Percentiles rank a stretch among this genome's conserved stretches.
phyloP scores from a whole-genome alignment of 2,329 filamentous ascomycete species.

The Chaetoscypha palmicola region DNA sequence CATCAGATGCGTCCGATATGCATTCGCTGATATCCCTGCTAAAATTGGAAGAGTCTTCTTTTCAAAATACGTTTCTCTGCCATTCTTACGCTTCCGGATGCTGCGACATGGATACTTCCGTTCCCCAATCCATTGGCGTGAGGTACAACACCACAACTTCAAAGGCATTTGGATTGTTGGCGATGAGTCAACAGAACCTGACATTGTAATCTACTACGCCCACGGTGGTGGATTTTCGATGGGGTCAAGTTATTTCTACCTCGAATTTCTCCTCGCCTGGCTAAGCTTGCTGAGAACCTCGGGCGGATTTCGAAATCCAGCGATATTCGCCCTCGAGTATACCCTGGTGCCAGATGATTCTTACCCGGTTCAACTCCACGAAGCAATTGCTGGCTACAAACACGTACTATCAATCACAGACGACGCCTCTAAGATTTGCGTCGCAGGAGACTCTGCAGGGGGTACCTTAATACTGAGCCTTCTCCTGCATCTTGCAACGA shows the following conservation, averaged over 20 bases:
- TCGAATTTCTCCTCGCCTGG: conserved; percentile 75
- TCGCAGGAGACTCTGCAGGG: conserved; percentile 75
- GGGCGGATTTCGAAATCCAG: conserved; percentile 67
- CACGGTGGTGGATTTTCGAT: conserved; percentile 84
- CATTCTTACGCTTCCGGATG: conserved; percentile 71
- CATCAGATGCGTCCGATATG: conserved; percentile 70
- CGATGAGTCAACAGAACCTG: conserved; percentile 53
- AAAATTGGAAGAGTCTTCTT: conserved; percentile 70
- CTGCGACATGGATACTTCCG: conserved; percentile 60
- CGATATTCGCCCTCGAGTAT: conserved; percentile 74
- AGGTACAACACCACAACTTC: conserved; percentile 45
- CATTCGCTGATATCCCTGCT: conserved; percentile 64
- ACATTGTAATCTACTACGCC: conserved; percentile 74
- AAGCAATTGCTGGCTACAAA: conserved; percentile 64
- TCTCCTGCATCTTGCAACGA: conserved; percentile 53
- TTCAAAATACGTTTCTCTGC: conserved; percentile 62
- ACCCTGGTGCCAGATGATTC: conserved; percentile 61
- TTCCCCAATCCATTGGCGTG: conserved; percentile 58
- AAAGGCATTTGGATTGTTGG: conserved; percentile 64
- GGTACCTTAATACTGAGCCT: conserved; percentile 67
- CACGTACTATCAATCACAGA: conserved; percentile 55
- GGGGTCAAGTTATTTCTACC: conserved; percentile 77
- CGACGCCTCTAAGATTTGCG: conserved; percentile 54
- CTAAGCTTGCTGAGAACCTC: conserved; percentile 53
- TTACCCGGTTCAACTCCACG: conserved; percentile 67